These are phyloP conservation scores for Gentiana dahurica DNA, from an alignment of 257 asterid species.

Conservation along the genomic window DNA sequence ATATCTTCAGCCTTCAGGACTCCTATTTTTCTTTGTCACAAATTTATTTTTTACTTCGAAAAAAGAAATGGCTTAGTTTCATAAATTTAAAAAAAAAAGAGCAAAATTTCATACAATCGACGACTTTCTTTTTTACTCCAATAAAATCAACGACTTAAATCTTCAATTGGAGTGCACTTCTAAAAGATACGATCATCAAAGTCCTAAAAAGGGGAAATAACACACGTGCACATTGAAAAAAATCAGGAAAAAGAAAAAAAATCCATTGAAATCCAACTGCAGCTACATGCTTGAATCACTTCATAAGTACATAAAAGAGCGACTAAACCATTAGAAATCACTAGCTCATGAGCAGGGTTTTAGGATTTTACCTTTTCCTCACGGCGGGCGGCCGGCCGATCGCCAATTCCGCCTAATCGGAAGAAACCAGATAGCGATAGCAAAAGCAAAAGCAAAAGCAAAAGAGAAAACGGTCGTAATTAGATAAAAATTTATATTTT, in stretches of 20 bases:
- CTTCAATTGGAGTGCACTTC: no score
- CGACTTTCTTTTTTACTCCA: no score
- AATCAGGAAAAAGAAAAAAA: background rate
- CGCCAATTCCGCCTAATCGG: background rate
- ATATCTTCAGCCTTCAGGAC: no score
- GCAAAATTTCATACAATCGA: no score
- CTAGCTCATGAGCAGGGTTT: background rate
- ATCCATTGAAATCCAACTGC: constrained; percentile 1
- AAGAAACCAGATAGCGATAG: background rate
- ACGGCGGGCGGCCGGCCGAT: background rate
- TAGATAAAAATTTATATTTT: background rate
- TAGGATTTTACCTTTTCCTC: background rate
- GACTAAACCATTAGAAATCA: background rate
- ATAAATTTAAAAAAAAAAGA: no score
- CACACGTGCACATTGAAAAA: no score
- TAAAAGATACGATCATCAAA: no score
- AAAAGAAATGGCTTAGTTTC: background rate
- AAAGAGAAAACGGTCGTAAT: background rate
- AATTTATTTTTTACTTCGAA: background rate
- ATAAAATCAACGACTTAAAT: no score
- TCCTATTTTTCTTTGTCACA: background rate
- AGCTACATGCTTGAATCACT: no score
- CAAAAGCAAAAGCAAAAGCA: background rate
- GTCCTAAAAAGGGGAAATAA: no score
- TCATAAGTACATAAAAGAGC: no score